These are phyloP conservation scores for Tetracladium marchalianum DNA, from an alignment of 495 filamentous ascomycete species.

Conservation along the genomic window DNA sequence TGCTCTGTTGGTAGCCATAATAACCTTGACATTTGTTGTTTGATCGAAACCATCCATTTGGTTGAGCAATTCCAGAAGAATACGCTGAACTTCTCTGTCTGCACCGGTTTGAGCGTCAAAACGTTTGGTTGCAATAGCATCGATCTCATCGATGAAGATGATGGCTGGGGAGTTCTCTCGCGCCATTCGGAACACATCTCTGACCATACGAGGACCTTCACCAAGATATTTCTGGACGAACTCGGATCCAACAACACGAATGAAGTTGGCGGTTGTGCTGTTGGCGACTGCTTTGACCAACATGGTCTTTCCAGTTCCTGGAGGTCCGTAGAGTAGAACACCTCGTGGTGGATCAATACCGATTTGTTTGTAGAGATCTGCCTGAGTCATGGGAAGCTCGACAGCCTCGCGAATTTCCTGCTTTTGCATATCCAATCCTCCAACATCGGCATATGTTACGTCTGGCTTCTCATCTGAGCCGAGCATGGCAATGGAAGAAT, in stretches of 20 bases:
- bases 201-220: constrained; percentile 96
- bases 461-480: constrained; percentile 95
- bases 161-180: constrained; percentile 96
- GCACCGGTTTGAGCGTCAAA: constrained; percentile 98
- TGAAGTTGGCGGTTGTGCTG: constrained; percentile 96
- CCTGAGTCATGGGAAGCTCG: constrained; percentile 90
- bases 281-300: constrained; percentile 97
- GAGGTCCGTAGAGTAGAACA: constrained; percentile 91
- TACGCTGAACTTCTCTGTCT: constrained; percentile 96
- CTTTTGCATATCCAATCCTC: constrained; percentile 98
- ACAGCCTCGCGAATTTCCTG: constrained; percentile 98
- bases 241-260: constrained; percentile 94
- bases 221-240: constrained; percentile 98
- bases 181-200: constrained; percentile 98
- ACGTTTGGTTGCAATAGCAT: constrained; percentile 97
- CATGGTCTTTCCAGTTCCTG: constrained; percentile 98
- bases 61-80: constrained; percentile 91
- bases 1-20: constrained; percentile 98
- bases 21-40: constrained; percentile 97
- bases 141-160: constrained; percentile 99
- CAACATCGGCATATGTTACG: constrained; percentile 95
- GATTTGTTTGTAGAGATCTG: constrained; percentile 78
- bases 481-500: constrained; percentile 97
- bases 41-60: constrained; percentile 99
- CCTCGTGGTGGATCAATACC: constrained; percentile 96